phyloP scores from a whole-genome alignment of 2,329 filamentous ascomycete species.

The Myriangium duriaei region DNA sequence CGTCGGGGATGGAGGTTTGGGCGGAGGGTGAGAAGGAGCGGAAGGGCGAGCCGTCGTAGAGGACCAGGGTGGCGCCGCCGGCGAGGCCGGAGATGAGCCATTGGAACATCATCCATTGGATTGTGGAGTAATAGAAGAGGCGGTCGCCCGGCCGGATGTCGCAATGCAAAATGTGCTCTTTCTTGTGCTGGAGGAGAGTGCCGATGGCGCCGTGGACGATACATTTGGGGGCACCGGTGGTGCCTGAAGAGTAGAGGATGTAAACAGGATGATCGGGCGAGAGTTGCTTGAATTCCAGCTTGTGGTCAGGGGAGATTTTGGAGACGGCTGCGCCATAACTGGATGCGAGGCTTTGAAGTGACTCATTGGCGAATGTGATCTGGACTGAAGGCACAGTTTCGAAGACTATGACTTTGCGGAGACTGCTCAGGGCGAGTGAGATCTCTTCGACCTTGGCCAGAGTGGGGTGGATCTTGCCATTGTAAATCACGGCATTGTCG shows the following conservation, averaged over 20 bases:
- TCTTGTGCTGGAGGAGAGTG: slow-evolving; percentile 91
- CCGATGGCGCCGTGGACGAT: slow-evolving; percentile 88
- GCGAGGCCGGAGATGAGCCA: slow-evolving; percentile 84
- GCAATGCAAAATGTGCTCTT: slow-evolving; percentile 82
- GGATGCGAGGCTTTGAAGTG: slow-evolving; percentile 22
- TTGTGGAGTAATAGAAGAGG: slow-evolving; percentile 88
- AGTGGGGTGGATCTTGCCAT: slow-evolving; percentile 77
- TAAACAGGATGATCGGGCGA: slow-evolving; percentile 81
- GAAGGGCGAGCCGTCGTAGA: slow-evolving; percentile 92
- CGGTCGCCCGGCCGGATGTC: slow-evolving; percentile 61
- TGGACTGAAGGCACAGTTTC: slow-evolving; percentile 10
- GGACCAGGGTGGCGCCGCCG: slow-evolving; percentile 65
- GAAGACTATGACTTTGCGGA: slow-evolving; percentile 64
- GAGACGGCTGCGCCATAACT: slow-evolving; percentile 25
- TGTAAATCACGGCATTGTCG: slow-evolving; percentile 82
- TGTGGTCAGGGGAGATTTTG: slow-evolving; percentile 24
- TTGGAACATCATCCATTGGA: slow-evolving; percentile 99
- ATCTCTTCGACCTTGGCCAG: slow-evolving; percentile 70
- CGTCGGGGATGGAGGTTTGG: slow-evolving; percentile 43
- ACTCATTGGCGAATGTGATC: neutral
- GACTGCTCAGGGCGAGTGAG: slow-evolving; percentile 49
- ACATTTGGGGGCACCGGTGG: slow-evolving; percentile 76
- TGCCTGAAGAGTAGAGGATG: slow-evolving; percentile 86
- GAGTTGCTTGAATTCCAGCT: slow-evolving; percentile 56
- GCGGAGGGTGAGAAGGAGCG: slow-evolving; percentile 31